Evolutionary conservation across 2,329 filamentous ascomycete genomes (phyloP).

Genomic region (Aphanocladium album): DNA sequence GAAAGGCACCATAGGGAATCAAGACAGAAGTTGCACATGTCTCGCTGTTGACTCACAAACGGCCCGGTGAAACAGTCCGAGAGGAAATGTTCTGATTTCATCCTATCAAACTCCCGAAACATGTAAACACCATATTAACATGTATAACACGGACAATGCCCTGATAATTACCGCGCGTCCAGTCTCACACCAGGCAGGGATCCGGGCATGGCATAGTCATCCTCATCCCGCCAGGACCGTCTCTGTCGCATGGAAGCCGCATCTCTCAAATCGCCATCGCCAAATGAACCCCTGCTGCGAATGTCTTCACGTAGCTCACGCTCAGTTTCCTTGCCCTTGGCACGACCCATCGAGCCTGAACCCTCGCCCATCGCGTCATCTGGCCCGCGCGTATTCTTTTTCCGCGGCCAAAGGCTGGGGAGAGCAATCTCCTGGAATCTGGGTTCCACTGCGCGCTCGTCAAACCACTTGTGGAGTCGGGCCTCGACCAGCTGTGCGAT

Average conservation of each 20-base stretch:
- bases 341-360: conserved; percentile 43
- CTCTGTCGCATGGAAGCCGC: conserved; percentile 35
- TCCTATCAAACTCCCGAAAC: neutral
- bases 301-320: conserved; percentile 48
- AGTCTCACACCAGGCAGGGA: conserved; percentile 37
- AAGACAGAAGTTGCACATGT: neutral
- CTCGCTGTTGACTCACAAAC: neutral
- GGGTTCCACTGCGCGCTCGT: conserved; percentile 79
- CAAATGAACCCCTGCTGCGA: conserved; percentile 41
- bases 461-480: conserved; percentile 79
- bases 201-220: conserved; percentile 43
- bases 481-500: conserved; percentile 80
- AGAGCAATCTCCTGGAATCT: conserved; percentile 82
- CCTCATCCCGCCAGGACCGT: conserved; percentile 31
- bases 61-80: neutral
- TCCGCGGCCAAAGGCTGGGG: conserved; percentile 76
- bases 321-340: conserved; percentile 49
- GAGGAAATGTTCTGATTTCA: neutral
- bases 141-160: neutral
- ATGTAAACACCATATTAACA: neutral
- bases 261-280: conserved; percentile 34
- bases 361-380: conserved; percentile 50
- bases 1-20: neutral
- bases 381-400: conserved; percentile 74
- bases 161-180: conserved; percentile 18